Evolutionary conservation across 441 rosid genomes (phyloP).

Genomic region (Brassica hybrid): DNA sequence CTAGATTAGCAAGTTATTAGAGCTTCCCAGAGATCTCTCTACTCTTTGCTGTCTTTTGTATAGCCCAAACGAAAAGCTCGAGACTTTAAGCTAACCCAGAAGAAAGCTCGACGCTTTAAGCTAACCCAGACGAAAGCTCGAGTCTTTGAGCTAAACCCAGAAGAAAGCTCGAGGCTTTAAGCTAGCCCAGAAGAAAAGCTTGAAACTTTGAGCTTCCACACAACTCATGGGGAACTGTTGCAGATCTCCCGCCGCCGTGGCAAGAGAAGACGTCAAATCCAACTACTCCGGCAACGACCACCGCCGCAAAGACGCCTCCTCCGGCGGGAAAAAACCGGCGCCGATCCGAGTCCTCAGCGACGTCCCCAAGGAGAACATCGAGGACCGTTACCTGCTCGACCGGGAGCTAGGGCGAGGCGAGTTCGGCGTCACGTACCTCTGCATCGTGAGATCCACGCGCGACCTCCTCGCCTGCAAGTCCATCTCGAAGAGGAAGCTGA

Average conservation of each 20-base stretch:
- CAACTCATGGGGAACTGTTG: slow-evolving; percentile 62
- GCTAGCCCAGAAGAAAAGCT: background rate
- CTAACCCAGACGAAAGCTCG: background rate
- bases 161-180: background rate
- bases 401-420: slow-evolving; percentile 98
- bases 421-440: slow-evolving; percentile 98
- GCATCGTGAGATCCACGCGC: slow-evolving; percentile 77
- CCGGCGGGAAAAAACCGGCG: slow-evolving; percentile 60
- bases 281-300: slow-evolving; percentile 77
- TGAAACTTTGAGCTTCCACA: background rate
- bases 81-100: background rate
- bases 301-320: slow-evolving; percentile 51
- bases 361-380: slow-evolving; percentile 82
- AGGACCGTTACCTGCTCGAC: slow-evolving; percentile 85
- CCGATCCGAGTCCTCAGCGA: slow-evolving; percentile 78
- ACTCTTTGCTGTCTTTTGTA: slow-evolving; percentile 21
- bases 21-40: slow-evolving; percentile 45
- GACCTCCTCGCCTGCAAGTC: slow-evolving; percentile 95
- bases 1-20: slow-evolving; percentile 40
- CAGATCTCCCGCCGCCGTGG: slow-evolving; percentile 99
- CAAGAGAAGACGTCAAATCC: slow-evolving; percentile 95
- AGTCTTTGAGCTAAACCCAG: background rate
- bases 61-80: background rate
- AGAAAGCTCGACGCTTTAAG: background rate
- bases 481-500: slow-evolving; percentile 96